phyloP scores from a whole-genome alignment of 2,329 filamentous ascomycete genomes.

The Niveomyces coronatus region DNA sequence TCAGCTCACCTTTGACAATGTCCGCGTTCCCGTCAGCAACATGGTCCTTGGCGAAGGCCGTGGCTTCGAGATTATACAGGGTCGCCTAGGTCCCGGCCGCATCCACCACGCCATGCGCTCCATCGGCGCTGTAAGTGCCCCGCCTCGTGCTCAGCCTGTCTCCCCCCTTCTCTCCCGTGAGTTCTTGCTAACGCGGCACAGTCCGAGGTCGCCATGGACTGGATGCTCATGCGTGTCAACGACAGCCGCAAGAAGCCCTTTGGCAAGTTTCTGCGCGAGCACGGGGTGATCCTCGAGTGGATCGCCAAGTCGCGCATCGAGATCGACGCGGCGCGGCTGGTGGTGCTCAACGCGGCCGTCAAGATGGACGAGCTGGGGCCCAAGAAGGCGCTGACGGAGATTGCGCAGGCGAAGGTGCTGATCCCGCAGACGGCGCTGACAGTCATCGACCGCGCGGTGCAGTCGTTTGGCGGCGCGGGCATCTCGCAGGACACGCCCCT shows the following conservation, averaged over 20 bases:
- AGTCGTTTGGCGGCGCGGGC: conserved; percentile 83
- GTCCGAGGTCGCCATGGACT: conserved; percentile 85
- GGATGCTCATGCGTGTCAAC: conserved; percentile 90
- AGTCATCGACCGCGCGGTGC: conserved; percentile 89
- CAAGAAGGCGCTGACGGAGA: conserved; percentile 84
- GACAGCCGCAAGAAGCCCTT: conserved; percentile 87
- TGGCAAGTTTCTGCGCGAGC: conserved; percentile 73
- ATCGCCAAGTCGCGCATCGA: conserved; percentile 87
- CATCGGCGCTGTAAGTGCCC: conserved; percentile 59
- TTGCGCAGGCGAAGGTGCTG: conserved; percentile 89
- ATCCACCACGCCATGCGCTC: conserved; percentile 98
- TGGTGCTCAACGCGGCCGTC: conserved; percentile 89
- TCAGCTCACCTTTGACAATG: conserved; percentile 81
- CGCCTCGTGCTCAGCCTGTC: conserved; percentile 16
- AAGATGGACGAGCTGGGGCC: conserved; percentile 86
- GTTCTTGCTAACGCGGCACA: conserved; percentile 17
- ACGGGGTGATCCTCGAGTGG: conserved; percentile 92
- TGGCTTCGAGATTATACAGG: conserved; percentile 97
- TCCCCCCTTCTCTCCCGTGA: not conserved
- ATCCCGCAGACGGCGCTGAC: conserved; percentile 72
- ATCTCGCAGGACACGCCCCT: conserved; percentile 92
- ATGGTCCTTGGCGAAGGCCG: conserved; percentile 88
- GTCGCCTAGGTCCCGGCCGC: conserved; percentile 84
- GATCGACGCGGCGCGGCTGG: conserved; percentile 80
- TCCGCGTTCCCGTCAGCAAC: conserved; percentile 73